Percentiles rank a stretch among this genome's conserved stretches.
phyloP scores from a whole-genome alignment of 2,329 filamentous ascomycete genomes.

The Cladosporium sp. region DNA sequence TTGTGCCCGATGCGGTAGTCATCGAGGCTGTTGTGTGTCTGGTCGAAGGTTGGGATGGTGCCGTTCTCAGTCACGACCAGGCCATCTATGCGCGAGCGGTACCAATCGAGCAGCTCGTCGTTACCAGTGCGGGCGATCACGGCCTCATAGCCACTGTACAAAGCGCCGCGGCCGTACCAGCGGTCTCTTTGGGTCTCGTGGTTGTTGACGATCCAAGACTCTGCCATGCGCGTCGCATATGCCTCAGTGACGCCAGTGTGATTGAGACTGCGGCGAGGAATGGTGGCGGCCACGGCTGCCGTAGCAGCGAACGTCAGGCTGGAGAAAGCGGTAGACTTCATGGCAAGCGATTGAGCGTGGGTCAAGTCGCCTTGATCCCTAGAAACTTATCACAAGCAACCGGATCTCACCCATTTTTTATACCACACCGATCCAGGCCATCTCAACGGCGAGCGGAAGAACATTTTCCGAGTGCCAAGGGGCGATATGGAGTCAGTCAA shows the following conservation, averaged over 20 bases:
- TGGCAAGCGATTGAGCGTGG: background rate
- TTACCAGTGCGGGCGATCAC: conserved; percentile 16
- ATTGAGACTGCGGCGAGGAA: background rate
- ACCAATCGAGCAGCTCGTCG: conserved; percentile 19
- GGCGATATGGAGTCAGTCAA: background rate
- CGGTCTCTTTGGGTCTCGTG: background rate
- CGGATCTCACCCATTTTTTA: background rate
- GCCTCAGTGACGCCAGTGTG: background rate
- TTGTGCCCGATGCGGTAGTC: conserved; percentile 29
- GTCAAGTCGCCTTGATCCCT: background rate
- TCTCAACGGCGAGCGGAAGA: background rate
- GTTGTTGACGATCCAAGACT: conserved; percentile 7
- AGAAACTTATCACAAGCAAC: too few relatives aligned
- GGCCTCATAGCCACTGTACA: conserved; percentile 19
- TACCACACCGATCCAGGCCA: background rate
- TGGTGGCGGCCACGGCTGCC: background rate
- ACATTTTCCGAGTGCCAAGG: background rate
- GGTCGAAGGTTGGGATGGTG: conserved; percentile 45
- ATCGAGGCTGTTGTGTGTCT: conserved; percentile 43
- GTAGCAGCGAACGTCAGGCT: background rate
- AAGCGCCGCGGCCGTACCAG: conserved; percentile 11
- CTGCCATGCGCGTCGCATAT: conserved; percentile 1
- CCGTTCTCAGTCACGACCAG: conserved; percentile 47
- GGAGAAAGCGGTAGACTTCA: background rate
- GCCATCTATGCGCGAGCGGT: conserved; percentile 30